Evolutionary conservation across 1,284 basidiomycete genomes (phyloP), one percentile per base, ranked within the genome.

Genomic region (Leccinum pachyderme): DNA sequence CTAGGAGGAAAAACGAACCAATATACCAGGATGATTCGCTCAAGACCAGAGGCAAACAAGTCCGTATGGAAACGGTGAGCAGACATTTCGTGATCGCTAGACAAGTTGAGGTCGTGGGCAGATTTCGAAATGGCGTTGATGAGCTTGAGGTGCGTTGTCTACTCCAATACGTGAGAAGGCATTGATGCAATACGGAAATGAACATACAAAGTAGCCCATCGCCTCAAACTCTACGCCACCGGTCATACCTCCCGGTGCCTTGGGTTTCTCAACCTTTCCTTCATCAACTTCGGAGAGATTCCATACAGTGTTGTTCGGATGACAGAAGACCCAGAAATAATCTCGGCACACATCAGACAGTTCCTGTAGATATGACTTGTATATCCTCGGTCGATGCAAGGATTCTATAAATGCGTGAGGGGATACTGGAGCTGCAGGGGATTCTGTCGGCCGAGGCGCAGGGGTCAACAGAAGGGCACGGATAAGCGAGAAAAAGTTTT

Each of bases 271-370:
- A 4, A 95, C 92, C 53, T 83, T 83, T 2, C 77, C 82, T 67
- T 93, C 87, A 64, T 98, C 90, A 0, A 92, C 86, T 62, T 94
- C 87, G 5, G 79, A 74, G 27, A 95, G 75, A 15, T 86, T 77
- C 95, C 95, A 98, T 46, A 96, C 86, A 1, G 86, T 84, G 67
- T 99, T 99, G 64, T 89, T 89, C 2, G 90, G 88, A 70, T 99
- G 97, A 69, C 96, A 98, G 75, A 98, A 98, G 53, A 99, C 90
- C 94, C 96, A 98, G 72, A 98, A 98, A 74, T 97, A 98, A 70
- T 99, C 96, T 18, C 94, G 76, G 67, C 95, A 95, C 2, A 96
- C 79, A 61, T 95, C 93, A 8, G 84, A 87, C 35, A 98, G 76
- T 69, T 98, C 95, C 63, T 87, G 84, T 12, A 99, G 76, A 73